Evolutionary conservation across 2,329 filamentous ascomycete genomes (phyloP).

Genomic region (Penicillium sp.): DNA sequence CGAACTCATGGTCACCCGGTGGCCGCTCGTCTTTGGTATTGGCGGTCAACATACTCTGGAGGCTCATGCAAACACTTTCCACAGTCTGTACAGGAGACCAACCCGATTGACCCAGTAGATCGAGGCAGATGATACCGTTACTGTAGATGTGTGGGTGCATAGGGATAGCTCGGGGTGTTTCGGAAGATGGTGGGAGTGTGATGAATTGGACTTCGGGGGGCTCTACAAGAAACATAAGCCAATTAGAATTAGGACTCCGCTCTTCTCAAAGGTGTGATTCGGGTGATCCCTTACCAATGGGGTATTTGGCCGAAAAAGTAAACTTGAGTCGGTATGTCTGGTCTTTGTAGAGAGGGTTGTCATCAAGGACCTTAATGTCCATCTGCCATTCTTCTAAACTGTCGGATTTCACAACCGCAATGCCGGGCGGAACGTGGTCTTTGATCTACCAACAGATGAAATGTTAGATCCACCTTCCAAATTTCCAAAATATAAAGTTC

Average conservation of each 20-base stretch:
- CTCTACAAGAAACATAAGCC: constrained; percentile 56
- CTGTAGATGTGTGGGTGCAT: constrained; percentile 98
- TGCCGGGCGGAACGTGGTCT: constrained; percentile 63
- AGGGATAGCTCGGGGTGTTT: constrained; percentile 65
- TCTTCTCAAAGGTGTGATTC: background rate
- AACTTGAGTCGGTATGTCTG: constrained; percentile 86
- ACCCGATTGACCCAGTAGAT: constrained; percentile 81
- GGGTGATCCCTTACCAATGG: constrained; percentile 70
- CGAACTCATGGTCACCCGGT: constrained; percentile 86
- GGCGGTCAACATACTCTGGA: constrained; percentile 97
- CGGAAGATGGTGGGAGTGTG: constrained; percentile 49
- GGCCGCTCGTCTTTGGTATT: constrained; percentile 91
- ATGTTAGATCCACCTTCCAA: background rate
- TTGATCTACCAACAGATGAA: constrained; percentile 49
- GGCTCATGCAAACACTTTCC: constrained; percentile 93
- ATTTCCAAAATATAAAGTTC: background rate
- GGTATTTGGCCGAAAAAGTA: constrained; percentile 78
- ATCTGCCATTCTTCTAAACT: constrained; percentile 88
- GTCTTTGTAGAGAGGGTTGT: constrained; percentile 81
- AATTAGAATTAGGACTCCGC: background rate
- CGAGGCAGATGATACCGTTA: constrained; percentile 97
- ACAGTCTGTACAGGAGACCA: constrained; percentile 98
- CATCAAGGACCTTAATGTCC: constrained; percentile 87
- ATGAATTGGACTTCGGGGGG: constrained; percentile 93
- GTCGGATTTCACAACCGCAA: constrained; percentile 77